Percentiles rank a stretch among this genome's conserved stretches.
Evolutionary conservation across 1,284 basidiomycete species (phyloP).

Genomic region (Tilletia caries): DNA sequence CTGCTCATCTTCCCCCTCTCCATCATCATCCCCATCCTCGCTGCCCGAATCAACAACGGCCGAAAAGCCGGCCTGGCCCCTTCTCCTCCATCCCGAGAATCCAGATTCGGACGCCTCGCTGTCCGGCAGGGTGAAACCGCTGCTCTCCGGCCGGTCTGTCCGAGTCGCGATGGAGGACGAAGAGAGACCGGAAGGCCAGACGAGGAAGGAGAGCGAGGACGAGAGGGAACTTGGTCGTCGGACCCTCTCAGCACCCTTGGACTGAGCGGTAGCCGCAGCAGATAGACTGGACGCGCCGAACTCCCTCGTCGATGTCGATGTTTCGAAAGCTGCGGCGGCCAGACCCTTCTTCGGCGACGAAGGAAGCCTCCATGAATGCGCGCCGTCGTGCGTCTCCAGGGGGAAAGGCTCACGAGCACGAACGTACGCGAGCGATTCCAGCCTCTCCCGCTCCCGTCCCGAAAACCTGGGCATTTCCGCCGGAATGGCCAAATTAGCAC

Average conservation of each 20-base stretch:
- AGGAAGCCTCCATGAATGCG: neutral
- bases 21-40: neutral
- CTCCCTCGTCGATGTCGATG: too few relatives aligned
- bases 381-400: neutral
- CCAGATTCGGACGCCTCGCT: too few relatives aligned
- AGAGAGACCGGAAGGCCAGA: neutral
- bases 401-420: neutral
- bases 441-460: neutral
- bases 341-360: neutral
- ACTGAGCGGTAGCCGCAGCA: too few relatives aligned
- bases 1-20: neutral
- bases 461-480: neutral
- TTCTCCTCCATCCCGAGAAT: too few relatives aligned
- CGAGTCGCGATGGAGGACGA: neutral
- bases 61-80: neutral
- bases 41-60: conserved; percentile 6
- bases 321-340: too few relatives aligned
- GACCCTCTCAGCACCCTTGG: neutral
- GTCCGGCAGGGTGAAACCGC: neutral
- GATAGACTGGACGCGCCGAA: too few relatives aligned
- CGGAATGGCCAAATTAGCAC: neutral
- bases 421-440: neutral
- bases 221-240: neutral
- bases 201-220: conserved; percentile 2
- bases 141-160: neutral